Evolutionary conservation across 331 rosid species (phyloP).

Genomic region (Spiraea crenata): DNA sequence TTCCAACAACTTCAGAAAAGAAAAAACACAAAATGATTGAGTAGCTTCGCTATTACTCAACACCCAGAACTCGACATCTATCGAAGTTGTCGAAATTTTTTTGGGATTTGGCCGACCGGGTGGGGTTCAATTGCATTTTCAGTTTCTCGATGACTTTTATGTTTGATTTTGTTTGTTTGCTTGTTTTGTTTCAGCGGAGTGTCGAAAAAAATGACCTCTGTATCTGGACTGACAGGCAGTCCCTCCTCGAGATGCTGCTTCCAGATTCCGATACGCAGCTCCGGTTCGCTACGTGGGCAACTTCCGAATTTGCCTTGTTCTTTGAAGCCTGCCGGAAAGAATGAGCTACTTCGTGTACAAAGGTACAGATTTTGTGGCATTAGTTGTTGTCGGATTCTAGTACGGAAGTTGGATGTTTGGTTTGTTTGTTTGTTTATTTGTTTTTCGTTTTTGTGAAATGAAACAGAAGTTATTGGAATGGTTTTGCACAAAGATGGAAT

Average conservation of each 20-base stretch:
- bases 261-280: conserved; percentile 36
- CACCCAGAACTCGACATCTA: background rate
- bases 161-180: background rate
- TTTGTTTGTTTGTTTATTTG: background rate
- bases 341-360: conserved; percentile 35
- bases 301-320: conserved; percentile 28
- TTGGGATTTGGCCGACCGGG: background rate
- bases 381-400: conserved; percentile 15
- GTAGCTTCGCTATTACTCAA: background rate
- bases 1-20: background rate
- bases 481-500: conserved; percentile 31
- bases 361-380: conserved; percentile 41
- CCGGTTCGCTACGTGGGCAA: conserved; percentile 26
- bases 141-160: background rate
- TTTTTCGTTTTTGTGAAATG: conserved; percentile 3
- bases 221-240: conserved; percentile 55
- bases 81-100: background rate
- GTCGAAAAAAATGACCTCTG: conserved; percentile 39
- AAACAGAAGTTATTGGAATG: conserved; percentile 39
- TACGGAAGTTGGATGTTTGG: conserved; percentile 10
- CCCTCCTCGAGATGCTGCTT: conserved; percentile 55
- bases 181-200: background rate
- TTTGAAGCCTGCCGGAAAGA: conserved; percentile 29
- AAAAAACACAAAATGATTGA: background rate
- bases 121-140: background rate